Evolutionary conservation across 2,329 filamentous ascomycete genomes (phyloP).

Genomic region (Penicillium sp.): DNA sequence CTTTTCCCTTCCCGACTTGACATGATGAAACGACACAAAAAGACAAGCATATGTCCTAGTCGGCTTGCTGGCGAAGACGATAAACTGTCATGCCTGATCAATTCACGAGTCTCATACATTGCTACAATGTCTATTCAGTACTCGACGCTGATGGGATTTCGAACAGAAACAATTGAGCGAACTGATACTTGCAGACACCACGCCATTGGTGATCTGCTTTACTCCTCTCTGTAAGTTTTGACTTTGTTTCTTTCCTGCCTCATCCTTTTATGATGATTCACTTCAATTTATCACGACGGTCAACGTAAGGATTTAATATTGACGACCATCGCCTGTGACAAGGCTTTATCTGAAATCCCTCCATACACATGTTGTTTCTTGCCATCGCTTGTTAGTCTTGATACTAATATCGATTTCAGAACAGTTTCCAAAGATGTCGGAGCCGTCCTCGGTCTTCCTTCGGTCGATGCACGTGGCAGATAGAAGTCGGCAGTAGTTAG

Average conservation of each 20-base stretch:
- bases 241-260: slow-evolving; percentile 10
- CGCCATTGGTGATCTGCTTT: not conserved
- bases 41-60: slow-evolving; percentile 99
- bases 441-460: not conserved
- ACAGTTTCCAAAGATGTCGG: not conserved
- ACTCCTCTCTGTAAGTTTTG: slow-evolving; percentile 4
- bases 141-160: slow-evolving; percentile 29
- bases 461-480: slow-evolving; percentile 7
- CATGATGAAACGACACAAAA: slow-evolving; percentile 80
- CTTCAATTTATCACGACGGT: slow-evolving; percentile 75
- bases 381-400: slow-evolving; percentile 15
- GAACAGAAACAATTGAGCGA: slow-evolving; percentile 16
- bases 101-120: slow-evolving; percentile 28
- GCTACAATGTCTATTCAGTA: slow-evolving; percentile 17
- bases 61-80: slow-evolving; percentile 50
- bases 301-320: slow-evolving; percentile 73
- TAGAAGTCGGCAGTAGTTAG: slow-evolving; percentile 17
- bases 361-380: slow-evolving; percentile 5
- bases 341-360: slow-evolving; percentile 50
- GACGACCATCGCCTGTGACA: slow-evolving; percentile 79
- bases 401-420: slow-evolving; percentile 20
- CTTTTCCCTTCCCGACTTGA: slow-evolving; percentile 30
- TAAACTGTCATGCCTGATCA: slow-evolving; percentile 50
- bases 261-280: slow-evolving; percentile 64
- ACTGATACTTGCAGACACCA: slow-evolving; percentile 10